phyloP scores from a whole-genome alignment of 768 basidiomycete species.

The Boletus coccyginus region DNA sequence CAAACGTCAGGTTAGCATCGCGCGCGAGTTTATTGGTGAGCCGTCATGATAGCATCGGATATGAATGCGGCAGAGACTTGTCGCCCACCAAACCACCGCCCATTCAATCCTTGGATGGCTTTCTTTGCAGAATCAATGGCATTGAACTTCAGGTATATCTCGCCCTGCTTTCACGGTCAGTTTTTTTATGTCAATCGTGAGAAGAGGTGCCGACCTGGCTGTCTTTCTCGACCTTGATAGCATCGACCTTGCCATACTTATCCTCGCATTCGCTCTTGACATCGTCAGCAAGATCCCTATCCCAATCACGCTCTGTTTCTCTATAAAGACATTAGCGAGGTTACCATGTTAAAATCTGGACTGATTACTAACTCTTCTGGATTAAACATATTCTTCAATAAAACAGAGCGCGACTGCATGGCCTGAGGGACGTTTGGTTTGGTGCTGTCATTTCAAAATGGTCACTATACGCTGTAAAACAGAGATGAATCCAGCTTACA shows the following conservation, averaged over 20 bases:
- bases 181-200: neutral
- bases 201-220: conserved; percentile 64
- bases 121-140: conserved; percentile 74
- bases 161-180: conserved; percentile 58
- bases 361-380: conserved; percentile 79
- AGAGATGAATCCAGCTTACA: conserved; percentile 43
- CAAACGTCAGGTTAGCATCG: conserved; percentile 26
- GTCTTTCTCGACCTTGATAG: conserved; percentile 92
- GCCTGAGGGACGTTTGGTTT: conserved; percentile 79
- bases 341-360: neutral
- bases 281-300: conserved; percentile 92
- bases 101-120: conserved; percentile 87
- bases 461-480: conserved; percentile 10
- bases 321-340: conserved; percentile 38
- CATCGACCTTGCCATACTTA: conserved; percentile 85
- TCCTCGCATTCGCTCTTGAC: conserved; percentile 91
- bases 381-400: conserved; percentile 95
- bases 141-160: conserved; percentile 94
- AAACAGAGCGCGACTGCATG: conserved; percentile 86
- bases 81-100: conserved; percentile 95
- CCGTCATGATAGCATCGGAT: conserved; percentile 91
- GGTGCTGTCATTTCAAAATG: conserved; percentile 40
- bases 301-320: conserved; percentile 96
- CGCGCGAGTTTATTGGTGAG: conserved; percentile 59
- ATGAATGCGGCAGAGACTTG: conserved; percentile 86